Evolutionary conservation across 768 basidiomycete species (phyloP).

Genomic region (Termitomyces sp.): DNA sequence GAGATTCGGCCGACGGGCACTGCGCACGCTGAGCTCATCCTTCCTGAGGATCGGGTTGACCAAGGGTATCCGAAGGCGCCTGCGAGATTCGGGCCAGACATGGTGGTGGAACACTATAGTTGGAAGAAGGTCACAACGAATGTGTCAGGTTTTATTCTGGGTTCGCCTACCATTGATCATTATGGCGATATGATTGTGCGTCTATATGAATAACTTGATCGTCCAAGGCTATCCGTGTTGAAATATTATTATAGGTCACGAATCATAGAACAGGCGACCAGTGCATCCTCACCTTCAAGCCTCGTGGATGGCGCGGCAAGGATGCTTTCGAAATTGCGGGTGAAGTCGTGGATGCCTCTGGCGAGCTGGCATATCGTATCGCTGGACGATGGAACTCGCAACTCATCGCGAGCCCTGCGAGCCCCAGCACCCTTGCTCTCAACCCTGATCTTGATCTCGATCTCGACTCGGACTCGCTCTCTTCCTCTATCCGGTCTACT

Average conservation of each 20-base stretch:
- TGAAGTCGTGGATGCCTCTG: constrained; percentile 61
- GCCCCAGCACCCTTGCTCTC: constrained; percentile 59
- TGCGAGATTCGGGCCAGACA: constrained; percentile 35
- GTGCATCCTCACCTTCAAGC: constrained; percentile 92
- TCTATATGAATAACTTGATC: no score
- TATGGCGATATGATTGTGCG: constrained; percentile 71
- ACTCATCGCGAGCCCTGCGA: constrained; percentile 76
- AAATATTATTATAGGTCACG: constrained; percentile 39
- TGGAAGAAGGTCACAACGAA: constrained; percentile 95
- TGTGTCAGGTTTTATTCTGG: constrained; percentile 90
- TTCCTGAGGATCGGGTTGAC: constrained; percentile 58
- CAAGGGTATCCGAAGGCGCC: constrained; percentile 56
- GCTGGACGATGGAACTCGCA: constrained; percentile 96
- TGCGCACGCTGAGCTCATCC: constrained; percentile 78
- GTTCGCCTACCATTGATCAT: constrained; percentile 83
- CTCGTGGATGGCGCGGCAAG: constrained; percentile 88
- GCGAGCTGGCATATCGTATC: constrained; percentile 75
- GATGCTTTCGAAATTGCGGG: constrained; percentile 94
- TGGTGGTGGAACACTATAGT: constrained; percentile 84
- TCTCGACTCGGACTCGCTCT: constrained; percentile 45
- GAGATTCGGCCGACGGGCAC: constrained; percentile 96
- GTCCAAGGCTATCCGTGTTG: no score
- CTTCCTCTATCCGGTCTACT: not conserved
- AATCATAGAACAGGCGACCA: constrained; percentile 90
- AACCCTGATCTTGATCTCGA: constrained; percentile 54